phyloP scores from a whole-genome alignment of 495 filamentous ascomycete genomes.

The Geoglossum glabrum region DNA sequence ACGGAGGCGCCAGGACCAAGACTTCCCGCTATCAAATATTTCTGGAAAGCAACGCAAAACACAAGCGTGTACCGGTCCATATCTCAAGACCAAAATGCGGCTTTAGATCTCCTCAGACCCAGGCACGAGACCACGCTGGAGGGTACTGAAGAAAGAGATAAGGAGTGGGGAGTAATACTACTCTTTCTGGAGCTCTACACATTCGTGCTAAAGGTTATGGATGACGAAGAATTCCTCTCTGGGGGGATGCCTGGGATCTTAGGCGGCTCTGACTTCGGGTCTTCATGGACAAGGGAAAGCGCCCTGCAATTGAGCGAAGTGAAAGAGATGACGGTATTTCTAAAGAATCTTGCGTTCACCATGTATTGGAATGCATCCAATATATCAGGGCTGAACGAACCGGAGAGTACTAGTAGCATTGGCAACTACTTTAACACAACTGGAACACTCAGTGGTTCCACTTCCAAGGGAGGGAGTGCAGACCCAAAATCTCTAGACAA shows the following conservation, averaged over 20 bases:
- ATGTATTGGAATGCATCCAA: slow-evolving; percentile 69
- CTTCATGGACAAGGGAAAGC: slow-evolving; percentile 39
- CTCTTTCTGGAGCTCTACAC: slow-evolving; percentile 89
- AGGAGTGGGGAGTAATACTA: slow-evolving; percentile 76
- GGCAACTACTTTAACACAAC: slow-evolving; percentile 34
- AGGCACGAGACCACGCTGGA: slow-evolving; percentile 8
- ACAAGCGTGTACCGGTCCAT: slow-evolving; percentile 50
- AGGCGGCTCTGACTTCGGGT: slow-evolving; percentile 14
- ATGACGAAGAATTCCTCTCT: slow-evolving; percentile 70
- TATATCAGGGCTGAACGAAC: slow-evolving; percentile 32
- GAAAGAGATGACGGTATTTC: slow-evolving; percentile 54
- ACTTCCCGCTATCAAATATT: slow-evolving; percentile 64
- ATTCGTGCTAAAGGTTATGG: slow-evolving; percentile 77
- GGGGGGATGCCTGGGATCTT: slow-evolving; percentile 19
- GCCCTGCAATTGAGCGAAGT: slow-evolving; percentile 50
- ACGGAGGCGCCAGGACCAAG: not conserved
- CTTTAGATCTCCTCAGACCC: slow-evolving; percentile 35
- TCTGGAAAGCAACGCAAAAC: slow-evolving; percentile 58
- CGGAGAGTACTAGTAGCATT: slow-evolving; percentile 28
- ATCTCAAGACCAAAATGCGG: slow-evolving; percentile 32
- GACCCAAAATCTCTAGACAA: not conserved
- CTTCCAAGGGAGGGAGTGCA: not conserved
- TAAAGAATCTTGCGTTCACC: slow-evolving; percentile 84
- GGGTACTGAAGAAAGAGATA: slow-evolving; percentile 22
- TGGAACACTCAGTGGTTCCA: slow-evolving; percentile 3